A percentile compares a stretch with the other conserved stretches of the same genome.
These are phyloP conservation scores for Pythium phragmitis DNA, from an alignment of 352 stramenopile species.

Conservation along the genomic window DNA sequence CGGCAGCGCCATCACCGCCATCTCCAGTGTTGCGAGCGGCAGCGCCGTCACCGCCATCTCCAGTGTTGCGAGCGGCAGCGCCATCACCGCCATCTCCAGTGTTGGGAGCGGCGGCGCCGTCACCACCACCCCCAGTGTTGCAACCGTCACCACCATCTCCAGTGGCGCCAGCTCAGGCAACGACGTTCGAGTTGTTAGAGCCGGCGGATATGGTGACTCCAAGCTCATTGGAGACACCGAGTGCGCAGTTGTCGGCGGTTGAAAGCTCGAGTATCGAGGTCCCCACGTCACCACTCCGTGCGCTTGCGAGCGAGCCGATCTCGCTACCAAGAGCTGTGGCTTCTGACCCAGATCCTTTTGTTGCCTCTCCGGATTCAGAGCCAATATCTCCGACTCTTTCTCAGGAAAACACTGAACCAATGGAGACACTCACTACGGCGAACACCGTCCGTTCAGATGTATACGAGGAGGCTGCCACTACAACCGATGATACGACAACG, in stretches of 20 bases:
- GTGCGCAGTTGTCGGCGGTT: not conserved
- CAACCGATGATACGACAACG: not conserved
- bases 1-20: too few species aligned
- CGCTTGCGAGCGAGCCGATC: not conserved
- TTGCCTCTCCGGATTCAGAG: not conserved
- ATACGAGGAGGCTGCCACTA: not conserved
- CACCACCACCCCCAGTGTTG: too few species aligned
- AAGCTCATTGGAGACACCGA: not conserved
- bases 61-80: too few species aligned
- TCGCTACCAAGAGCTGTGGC: not conserved
- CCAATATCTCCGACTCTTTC: not conserved
- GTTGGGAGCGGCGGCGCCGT: too few species aligned
- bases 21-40: too few species aligned
- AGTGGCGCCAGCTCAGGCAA: not conserved
- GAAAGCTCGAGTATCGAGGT: not conserved
- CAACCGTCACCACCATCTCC: too few species aligned
- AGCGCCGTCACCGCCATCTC: too few species aligned
- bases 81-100: too few species aligned
- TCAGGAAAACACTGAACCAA: not conserved
- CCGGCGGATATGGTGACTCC: not conserved
- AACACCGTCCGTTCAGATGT: too few species aligned
- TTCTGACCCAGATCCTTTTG: not conserved
- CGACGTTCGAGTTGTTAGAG: not conserved
- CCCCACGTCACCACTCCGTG: not conserved
- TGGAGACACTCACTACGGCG: not conserved